A percentile compares a stretch with the other conserved stretches of the same genome.
phyloP scores from a whole-genome alignment of 345 rosid species.

The Melaleuca quinquenervia region DNA sequence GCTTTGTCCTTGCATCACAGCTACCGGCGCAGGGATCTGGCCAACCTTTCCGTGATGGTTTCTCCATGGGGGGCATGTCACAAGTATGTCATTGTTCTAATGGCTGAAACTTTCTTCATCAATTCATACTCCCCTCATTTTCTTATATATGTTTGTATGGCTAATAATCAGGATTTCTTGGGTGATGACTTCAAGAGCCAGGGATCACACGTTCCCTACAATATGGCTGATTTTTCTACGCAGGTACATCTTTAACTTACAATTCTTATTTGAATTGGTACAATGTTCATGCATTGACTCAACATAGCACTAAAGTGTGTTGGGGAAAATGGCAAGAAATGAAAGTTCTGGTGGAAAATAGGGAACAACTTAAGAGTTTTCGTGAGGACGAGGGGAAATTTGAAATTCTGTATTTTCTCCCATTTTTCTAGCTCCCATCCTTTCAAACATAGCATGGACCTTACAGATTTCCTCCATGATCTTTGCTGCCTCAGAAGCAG shows the following conservation, averaged over 20 bases:
- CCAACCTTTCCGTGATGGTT: conserved; percentile 94
- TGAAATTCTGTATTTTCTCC: neutral
- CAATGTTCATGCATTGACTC: neutral
- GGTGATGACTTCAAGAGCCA: conserved; percentile 97
- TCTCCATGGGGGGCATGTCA: conserved; percentile 94
- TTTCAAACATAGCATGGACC: neutral
- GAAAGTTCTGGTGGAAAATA: neutral
- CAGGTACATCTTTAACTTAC: conserved; percentile 37
- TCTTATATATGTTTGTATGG: conserved; percentile 1
- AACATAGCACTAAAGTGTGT: neutral
- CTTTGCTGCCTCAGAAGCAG: neutral
- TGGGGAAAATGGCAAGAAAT: neutral
- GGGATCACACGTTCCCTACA: conserved; percentile 92
- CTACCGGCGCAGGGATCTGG: conserved; percentile 75
- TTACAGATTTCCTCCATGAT: neutral
- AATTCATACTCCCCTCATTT: neutral
- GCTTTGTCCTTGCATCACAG: conserved; percentile 12
- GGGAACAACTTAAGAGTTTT: neutral
- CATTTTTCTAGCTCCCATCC: neutral
- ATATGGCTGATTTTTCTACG: conserved; percentile 77
- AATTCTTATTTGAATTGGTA: neutral
- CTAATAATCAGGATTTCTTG: conserved; percentile 64
- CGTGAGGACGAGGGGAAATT: neutral
- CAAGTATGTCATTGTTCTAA: conserved; percentile 39
- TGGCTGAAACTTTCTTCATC: neutral